Conservation (phyloP, 2,329 filamentous ascomycete genomes). For the Magnaporthiopsis incrustans region DNA sequence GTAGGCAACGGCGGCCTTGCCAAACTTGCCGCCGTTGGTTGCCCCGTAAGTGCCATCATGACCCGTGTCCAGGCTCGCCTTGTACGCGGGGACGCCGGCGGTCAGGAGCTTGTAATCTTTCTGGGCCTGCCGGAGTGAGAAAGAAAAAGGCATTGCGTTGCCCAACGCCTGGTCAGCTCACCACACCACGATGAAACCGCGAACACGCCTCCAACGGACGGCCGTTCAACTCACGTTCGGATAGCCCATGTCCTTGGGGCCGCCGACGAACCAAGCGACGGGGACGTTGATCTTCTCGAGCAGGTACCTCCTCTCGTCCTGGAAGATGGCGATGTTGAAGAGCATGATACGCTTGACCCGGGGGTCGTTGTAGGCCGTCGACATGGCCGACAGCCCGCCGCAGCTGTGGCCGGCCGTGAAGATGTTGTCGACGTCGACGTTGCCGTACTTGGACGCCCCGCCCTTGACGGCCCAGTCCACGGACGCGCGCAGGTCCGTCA, state of each 20-base stretch:
- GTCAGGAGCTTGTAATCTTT: conserved; percentile 15
- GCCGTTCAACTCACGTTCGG: conserved; percentile 13
- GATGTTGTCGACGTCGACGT: conserved; percentile 16
- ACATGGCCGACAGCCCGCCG: conserved; percentile 16
- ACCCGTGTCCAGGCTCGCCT: conserved; percentile 16
- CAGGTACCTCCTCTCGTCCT: conserved; percentile 16
- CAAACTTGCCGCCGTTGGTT: conserved; percentile 16
- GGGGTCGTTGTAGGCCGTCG: conserved; percentile 14
- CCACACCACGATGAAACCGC: neutral
- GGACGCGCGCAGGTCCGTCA: conserved; percentile 11
- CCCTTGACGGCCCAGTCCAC: conserved; percentile 14
- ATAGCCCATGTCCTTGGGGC: conserved; percentile 15
- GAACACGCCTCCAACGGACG: neutral
- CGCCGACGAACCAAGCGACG: conserved; percentile 16
- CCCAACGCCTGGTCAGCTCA: neutral
- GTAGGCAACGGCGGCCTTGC: conserved; percentile 14
- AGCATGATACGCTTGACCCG: conserved; percentile 15
- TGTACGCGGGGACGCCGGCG: conserved; percentile 15
- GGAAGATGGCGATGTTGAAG: conserved; percentile 17
- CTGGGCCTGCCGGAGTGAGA: conserved; percentile 9
- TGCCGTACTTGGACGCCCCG: conserved; percentile 15
- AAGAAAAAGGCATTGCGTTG: neutral
- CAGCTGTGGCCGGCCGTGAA: conserved; percentile 17
- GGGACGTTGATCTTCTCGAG: conserved; percentile 17
- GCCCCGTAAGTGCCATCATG: conserved; percentile 16